Base-by-base conservation (phyloP, 495 filamentous ascomycete genomes). In the Penicillium daleae region DNA sequence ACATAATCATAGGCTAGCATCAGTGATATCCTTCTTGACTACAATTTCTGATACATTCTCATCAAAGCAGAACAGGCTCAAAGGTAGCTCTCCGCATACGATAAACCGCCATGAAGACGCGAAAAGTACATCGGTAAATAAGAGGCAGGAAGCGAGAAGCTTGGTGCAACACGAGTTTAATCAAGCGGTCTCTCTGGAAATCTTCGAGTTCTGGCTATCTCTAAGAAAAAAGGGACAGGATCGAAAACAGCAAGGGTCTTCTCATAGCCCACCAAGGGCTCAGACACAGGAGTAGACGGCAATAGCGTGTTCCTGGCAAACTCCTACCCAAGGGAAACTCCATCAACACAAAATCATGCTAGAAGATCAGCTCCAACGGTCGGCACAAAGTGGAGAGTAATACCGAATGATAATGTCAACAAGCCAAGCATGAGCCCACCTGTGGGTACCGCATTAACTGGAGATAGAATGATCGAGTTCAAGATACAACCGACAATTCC, bases 381-480 rank as follows among this genome's bases (percentile, higher is more conserved):
- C 22, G 42, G 42, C 42, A 26, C 42, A 48, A 48, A 21, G 42
- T 21, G n/a, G 2, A 48, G 22, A 19, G 21, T 21, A 48, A 21
- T 48, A 48, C 42, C 42, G n/a, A 48, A 48, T 6, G 42, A 48
- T 48, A 26, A 19, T 26, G 42, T 48, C 6, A 48, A 48, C 42
- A 48, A 48, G 42, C 42, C 42, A 48, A 48, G 3, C 3, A 26
- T 15, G 42, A 48, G 42, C 1, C 2, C 22, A 3, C 19, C 42
- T 9, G 22, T 21, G 8, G 42, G 22, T 48, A 48, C 22, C 19
- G 42, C 17, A 48, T 17, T 26, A 17, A 4, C 22, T 48, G 22
- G 13, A 21, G 22, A 15, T 6, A 48, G 19, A 3, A 26, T 48
- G 42, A 19, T 48, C 33, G 33, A 37, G 22, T 26, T 48, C 42